Evolutionary conservation across 148 eudicot genomes (phyloP).

Genomic region (Heliamphora exappendiculata): DNA sequence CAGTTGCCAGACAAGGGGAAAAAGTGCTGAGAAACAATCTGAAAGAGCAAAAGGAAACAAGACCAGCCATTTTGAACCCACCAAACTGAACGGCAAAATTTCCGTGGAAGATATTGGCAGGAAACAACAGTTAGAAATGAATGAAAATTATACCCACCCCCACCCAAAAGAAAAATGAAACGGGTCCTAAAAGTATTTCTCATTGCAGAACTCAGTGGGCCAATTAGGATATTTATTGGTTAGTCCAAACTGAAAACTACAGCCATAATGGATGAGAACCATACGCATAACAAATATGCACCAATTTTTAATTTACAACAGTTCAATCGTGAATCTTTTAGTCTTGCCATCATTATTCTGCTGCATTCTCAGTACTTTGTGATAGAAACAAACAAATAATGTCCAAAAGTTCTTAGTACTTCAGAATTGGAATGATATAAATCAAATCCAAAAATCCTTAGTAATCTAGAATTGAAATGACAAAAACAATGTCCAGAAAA

Average conservation of each 20-base stretch:
- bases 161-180: not conserved
- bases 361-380: not conserved
- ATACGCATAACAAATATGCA: not conserved
- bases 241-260: not conserved
- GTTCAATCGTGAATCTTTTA: not conserved
- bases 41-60: not conserved
- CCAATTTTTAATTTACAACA: not conserved
- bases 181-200: not conserved
- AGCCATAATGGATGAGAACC: not conserved
- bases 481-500: not conserved
- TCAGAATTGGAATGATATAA: not conserved
- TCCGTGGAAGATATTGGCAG: not conserved
- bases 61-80: not conserved
- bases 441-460: not conserved
- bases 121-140: not conserved
- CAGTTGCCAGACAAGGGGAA: slow-evolving; percentile 7
- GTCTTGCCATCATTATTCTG: not conserved
- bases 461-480: no score
- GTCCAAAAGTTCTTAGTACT: no score
- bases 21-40: not conserved
- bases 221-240: no score
- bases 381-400: no score
- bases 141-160: not conserved
- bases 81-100: not conserved
- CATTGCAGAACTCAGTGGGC: not conserved